Evolutionary conservation across 1,284 basidiomycete species (phyloP).

Genomic region (Peniophora sp.): DNA sequence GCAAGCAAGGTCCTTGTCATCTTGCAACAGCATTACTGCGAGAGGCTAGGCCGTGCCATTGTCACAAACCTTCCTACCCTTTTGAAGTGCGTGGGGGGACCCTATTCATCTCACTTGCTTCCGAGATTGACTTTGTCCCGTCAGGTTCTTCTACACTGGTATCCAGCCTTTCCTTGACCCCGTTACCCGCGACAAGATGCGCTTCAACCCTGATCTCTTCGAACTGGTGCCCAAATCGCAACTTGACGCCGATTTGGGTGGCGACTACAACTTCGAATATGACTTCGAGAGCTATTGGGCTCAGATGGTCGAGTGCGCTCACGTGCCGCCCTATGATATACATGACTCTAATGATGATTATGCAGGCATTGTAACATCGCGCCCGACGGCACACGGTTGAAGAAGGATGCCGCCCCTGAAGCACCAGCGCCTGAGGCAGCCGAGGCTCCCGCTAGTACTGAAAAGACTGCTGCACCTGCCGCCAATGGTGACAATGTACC

Average conservation of each 20-base stretch:
- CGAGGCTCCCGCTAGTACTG: not conserved
- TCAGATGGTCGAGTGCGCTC: conserved; percentile 53
- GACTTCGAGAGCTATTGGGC: conserved; percentile 76
- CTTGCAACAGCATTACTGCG: conserved; percentile 87
- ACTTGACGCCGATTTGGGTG: conserved; percentile 79
- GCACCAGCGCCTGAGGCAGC: not conserved
- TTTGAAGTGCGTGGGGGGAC: conserved; percentile 22
- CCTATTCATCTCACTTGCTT: too few relatives aligned
- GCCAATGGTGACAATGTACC: not conserved
- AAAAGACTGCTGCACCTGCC: not conserved
- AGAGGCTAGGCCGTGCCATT: conserved; percentile 80
- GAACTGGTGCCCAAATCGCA: conserved; percentile 73
- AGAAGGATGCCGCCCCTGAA: not conserved
- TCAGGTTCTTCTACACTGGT: conserved; percentile 79
- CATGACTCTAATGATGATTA: not conserved
- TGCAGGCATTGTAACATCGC: conserved; percentile 51
- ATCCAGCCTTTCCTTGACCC: conserved; percentile 88
- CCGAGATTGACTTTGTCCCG: too few relatives aligned
- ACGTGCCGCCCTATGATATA: conserved; percentile 17
- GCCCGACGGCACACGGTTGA: conserved; percentile 46
- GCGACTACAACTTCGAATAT: conserved; percentile 71
- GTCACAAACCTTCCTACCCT: conserved; percentile 78
- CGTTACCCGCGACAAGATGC: conserved; percentile 87
- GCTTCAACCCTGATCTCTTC: conserved; percentile 77
- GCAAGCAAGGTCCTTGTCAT: conserved; percentile 76